Percentiles rank a stretch among this genome's conserved stretches.
Conservation (phyloP, 192 early-diverging fungal genomes). For the Podila horticola region DNA sequence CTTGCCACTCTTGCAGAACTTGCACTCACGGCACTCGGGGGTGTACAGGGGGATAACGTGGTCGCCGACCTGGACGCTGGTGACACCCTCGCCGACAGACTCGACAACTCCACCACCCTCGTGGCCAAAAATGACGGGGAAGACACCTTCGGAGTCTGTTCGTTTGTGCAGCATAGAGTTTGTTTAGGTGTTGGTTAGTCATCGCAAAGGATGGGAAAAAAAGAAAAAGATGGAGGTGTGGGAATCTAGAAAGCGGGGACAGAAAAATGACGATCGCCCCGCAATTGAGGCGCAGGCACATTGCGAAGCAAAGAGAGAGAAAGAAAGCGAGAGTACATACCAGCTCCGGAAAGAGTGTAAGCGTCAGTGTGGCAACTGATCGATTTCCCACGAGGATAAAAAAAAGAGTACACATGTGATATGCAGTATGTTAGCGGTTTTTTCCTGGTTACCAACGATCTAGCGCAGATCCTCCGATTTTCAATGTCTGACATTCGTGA, state of each 20-base stretch:
- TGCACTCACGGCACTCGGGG: slow-evolving; percentile 92
- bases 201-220: background rate
- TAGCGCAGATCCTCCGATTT: background rate
- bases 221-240: background rate
- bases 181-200: background rate
- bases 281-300: background rate
- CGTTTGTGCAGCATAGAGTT: background rate
- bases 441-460: background rate
- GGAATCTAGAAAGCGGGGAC: background rate
- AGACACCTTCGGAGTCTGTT: slow-evolving; percentile 81
- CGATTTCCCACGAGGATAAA: too few species aligned
- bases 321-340: slow-evolving; percentile 14
- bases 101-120: slow-evolving; percentile 97
- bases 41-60: slow-evolving; percentile 96
- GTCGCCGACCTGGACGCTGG: slow-evolving; percentile 89
- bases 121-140: slow-evolving; percentile 93
- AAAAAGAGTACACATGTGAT: too few species aligned
- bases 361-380: slow-evolving; percentile 91
- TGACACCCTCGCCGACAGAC: slow-evolving; percentile 95
- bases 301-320: background rate
- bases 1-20: slow-evolving; percentile 97
- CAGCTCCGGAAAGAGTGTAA: slow-evolving; percentile 92
- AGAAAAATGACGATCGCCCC: background rate
- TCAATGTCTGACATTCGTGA: background rate
- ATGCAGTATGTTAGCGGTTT: background rate